phyloP scores from a whole-genome alignment of 2,329 filamentous ascomycete genomes.

The Scopulariopsis brevicaulis region DNA sequence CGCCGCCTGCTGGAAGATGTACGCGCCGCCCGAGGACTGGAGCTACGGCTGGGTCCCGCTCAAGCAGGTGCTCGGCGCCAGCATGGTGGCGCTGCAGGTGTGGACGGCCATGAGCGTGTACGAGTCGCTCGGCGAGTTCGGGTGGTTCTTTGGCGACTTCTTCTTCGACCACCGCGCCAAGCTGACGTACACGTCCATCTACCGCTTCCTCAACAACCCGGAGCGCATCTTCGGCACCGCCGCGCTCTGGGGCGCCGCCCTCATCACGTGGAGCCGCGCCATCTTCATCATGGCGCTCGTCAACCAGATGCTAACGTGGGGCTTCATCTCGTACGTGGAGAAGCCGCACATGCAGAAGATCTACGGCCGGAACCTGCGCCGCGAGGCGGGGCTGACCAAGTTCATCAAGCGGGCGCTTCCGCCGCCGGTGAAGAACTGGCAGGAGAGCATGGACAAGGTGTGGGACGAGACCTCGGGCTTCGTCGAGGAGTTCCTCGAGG shows the following conservation, averaged over 20 bases:
- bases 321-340: slow-evolving; percentile 87
- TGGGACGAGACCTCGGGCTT: slow-evolving; percentile 79
- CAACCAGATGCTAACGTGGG: slow-evolving; percentile 74
- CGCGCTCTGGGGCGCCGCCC: slow-evolving; percentile 87
- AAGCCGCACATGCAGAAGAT: slow-evolving; percentile 97
- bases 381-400: slow-evolving; percentile 84
- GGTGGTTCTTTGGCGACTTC: slow-evolving; percentile 98
- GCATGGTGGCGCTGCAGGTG: slow-evolving; percentile 73
- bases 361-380: slow-evolving; percentile 73
- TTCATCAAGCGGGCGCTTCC: slow-evolving; percentile 82
- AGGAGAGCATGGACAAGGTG: slow-evolving; percentile 77
- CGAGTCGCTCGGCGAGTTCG: slow-evolving; percentile 91
- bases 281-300: slow-evolving; percentile 80
- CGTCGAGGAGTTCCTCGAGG: slow-evolving; percentile 82
- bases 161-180: slow-evolving; percentile 87
- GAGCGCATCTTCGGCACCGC: slow-evolving; percentile 89
- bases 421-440: slow-evolving; percentile 69
- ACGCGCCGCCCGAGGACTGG: slow-evolving; percentile 78
- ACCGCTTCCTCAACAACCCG: slow-evolving; percentile 95
- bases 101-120: slow-evolving; percentile 94
- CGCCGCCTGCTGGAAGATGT: slow-evolving; percentile 94
- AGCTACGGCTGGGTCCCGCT: slow-evolving; percentile 74
- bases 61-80: slow-evolving; percentile 73
- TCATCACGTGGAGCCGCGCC: slow-evolving; percentile 82
- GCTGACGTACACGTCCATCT: slow-evolving; percentile 92